A percentile compares a stretch with the other conserved stretches of the same genome.
Conservation (phyloP, 192 early-diverging fungal species). For the Martensiomyces pterosporus region DNA sequence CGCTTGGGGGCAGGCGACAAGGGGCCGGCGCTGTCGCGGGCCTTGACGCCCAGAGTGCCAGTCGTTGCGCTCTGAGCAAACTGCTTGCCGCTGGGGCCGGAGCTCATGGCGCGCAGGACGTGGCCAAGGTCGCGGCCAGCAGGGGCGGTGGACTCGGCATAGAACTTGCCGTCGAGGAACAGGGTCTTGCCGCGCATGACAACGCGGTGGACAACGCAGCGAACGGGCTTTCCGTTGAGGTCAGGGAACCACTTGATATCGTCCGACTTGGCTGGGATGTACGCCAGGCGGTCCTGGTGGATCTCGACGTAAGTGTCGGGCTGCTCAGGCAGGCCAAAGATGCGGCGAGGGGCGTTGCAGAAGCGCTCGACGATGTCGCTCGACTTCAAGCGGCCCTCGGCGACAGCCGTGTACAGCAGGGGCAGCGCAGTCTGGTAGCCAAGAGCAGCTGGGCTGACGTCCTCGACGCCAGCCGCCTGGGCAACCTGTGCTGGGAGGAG, state of each 20-base stretch:
- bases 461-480: constrained; percentile 6
- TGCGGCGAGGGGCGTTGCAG: constrained; percentile 81
- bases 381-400: constrained; percentile 70
- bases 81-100: constrained; percentile 41
- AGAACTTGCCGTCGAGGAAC: constrained; percentile 77
- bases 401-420: constrained; percentile 77
- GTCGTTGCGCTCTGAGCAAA: constrained; percentile 19
- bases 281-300: constrained; percentile 71
- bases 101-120: constrained; percentile 39
- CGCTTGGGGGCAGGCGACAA: neutral
- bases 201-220: constrained; percentile 82
- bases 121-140: constrained; percentile 50
- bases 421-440: constrained; percentile 50
- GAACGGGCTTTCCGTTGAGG: constrained; percentile 56
- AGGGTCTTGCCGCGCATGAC: constrained; percentile 82
- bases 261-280: constrained; percentile 34
- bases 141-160: constrained; percentile 29
- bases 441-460: constrained; percentile 21
- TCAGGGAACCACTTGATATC: constrained; percentile 42
- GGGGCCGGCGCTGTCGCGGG: neutral
- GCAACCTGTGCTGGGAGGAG: constrained; percentile 61
- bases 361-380: constrained; percentile 72
- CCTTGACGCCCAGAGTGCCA: constrained; percentile 10
- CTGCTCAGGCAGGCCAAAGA: constrained; percentile 92
- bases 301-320: constrained; percentile 93